Base-by-base conservation (phyloP, 2,329 filamentous ascomycete species). In the Esteya vermicola region DNA sequence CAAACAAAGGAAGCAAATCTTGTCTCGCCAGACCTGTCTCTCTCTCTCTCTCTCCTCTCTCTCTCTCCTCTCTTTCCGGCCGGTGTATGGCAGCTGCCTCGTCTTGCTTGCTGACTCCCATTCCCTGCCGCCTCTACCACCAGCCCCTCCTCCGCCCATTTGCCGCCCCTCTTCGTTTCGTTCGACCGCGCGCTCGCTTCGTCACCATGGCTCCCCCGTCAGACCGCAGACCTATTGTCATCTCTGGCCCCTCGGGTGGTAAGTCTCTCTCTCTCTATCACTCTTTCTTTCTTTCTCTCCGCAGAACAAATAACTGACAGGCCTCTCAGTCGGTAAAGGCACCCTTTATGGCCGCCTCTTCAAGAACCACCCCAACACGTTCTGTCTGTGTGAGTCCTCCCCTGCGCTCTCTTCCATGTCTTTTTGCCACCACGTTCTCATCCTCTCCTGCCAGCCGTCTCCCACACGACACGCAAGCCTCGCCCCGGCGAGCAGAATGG, bases 381-480 rank as follows among this genome's bases (percentile, higher is more conserved):
- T 49, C 31, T 46, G 43, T 30, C 25, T 44, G 16, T 49, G 47
- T 49, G 42, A 1, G 47, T 43, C 13, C n/a, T 20, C 4, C 28
- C 9, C 21, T 32, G 19, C 6, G 3, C 12, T 16, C 1, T n/a
- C 18, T 35, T 59, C 20, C 13, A 35, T 22, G 9, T 16, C 6
- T 6, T 9, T 23, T 25, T 25, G 9, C 18, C 20, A 14, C 25
- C 20, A 4, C 8, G 28, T 18, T 31, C 9, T n/a, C 33, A 10
- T 18, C 18, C 31, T 6, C 2, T 18, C n/a, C 12, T 5, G 4
- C 37, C 25, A 49, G 47, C 72, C 43, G 70, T 78, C 43, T 74
- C 72, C 45, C 80, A 94, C 67, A 95, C 88, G 8, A 94, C 88
- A 22, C 80, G 88, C 28, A 51, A 62, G 2, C 86, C 88, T 2